Conservation (phyloP, 2,329 filamentous ascomycete genomes). For the Dryadomyces quercivorus region DNA sequence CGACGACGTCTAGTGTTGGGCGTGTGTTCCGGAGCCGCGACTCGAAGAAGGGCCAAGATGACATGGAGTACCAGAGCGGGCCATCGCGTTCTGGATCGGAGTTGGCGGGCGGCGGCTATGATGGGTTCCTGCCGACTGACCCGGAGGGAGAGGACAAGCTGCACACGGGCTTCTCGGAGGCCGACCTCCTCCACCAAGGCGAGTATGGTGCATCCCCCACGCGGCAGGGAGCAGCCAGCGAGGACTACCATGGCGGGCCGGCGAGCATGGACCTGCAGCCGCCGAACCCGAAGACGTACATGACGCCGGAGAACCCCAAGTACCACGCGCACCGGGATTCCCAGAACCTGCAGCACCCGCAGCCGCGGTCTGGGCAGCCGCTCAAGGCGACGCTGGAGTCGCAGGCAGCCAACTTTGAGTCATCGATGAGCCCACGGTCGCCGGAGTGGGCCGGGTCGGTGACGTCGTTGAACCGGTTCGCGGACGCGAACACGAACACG, state of each 20-base stretch:
- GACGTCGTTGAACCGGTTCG: slow-evolving; percentile 43
- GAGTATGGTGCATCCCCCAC: slow-evolving; percentile 13
- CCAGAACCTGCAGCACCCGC: slow-evolving; percentile 66
- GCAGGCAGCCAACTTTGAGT: slow-evolving; percentile 54
- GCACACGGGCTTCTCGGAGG: slow-evolving; percentile 42
- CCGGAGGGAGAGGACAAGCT: slow-evolving; percentile 49
- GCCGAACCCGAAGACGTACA: slow-evolving; percentile 39
- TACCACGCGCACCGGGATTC: slow-evolving; percentile 75
- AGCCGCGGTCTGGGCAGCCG: slow-evolving; percentile 61
- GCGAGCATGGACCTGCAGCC: slow-evolving; percentile 7
- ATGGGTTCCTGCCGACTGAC: slow-evolving; percentile 44
- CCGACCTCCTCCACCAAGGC: slow-evolving; percentile 26
- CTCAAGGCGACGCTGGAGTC: slow-evolving; percentile 64
- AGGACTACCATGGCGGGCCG: slow-evolving; percentile 1
- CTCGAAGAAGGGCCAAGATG: slow-evolving; percentile 48
- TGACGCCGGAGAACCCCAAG: slow-evolving; percentile 57
- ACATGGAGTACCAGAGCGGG: slow-evolving; percentile 15
- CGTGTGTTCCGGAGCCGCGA: slow-evolving; percentile 60
- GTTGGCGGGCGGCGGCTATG: slow-evolving; percentile 51
- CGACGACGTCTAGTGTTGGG: slow-evolving; percentile 77
- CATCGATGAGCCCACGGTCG: slow-evolving; percentile 46
- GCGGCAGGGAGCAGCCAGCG: background rate
- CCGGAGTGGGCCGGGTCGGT: slow-evolving; percentile 51
- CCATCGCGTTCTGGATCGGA: slow-evolving; percentile 72
- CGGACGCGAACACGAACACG: slow-evolving; percentile 27